Conservation (phyloP, 345 rosid species). For the Kernera saxatilis region DNA sequence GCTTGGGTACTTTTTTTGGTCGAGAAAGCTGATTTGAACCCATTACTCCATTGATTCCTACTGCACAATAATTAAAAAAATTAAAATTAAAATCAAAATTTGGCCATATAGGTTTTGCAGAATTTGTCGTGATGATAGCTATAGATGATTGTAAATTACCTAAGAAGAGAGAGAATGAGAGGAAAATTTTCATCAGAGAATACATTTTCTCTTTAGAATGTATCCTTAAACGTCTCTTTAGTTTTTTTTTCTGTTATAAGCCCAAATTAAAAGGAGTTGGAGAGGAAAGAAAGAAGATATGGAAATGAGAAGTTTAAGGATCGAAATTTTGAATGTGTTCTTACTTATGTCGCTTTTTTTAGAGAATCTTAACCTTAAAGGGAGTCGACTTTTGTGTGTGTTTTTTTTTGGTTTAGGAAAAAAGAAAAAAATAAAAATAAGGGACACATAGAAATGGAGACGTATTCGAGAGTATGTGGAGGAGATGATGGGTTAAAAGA, state of each 20-base stretch:
- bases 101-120: background rate
- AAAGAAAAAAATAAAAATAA: background rate
- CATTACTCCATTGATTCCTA: background rate
- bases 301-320: background rate
- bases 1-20: slow-evolving; percentile 19
- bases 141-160: background rate
- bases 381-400: background rate
- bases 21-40: background rate
- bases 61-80: background rate
- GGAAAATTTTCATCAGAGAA: background rate
- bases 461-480: background rate
- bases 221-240: too few species aligned
- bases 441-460: background rate
- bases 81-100: background rate
- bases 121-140: background rate
- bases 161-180: background rate
- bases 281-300: background rate
- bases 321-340: background rate
- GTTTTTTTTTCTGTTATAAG: background rate
- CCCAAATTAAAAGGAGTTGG: background rate
- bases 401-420: background rate
- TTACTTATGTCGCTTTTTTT: background rate
- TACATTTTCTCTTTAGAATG: background rate
- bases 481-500: too few species aligned
- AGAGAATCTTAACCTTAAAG: background rate